phyloP scores from a whole-genome alignment of 2,329 filamentous ascomycete species.

The Sporothrix pallida region DNA sequence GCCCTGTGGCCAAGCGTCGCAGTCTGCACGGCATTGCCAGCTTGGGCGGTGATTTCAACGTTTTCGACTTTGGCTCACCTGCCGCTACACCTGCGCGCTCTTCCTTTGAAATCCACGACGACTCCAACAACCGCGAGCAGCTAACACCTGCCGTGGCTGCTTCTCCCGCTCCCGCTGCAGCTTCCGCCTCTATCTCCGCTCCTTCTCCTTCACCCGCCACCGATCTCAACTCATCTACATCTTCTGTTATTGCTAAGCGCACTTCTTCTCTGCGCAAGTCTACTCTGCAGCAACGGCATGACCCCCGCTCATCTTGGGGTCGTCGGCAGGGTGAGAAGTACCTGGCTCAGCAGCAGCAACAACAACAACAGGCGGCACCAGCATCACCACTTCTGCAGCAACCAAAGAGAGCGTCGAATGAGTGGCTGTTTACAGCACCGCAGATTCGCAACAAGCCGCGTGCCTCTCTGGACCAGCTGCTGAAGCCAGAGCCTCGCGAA shows the following conservation, averaged over 20 bases:
- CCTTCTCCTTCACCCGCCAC: slow-evolving; percentile 49
- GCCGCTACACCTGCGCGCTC: slow-evolving; percentile 47
- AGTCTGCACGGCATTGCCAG: slow-evolving; percentile 79
- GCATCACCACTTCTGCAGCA: slow-evolving; percentile 28
- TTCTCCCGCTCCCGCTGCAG: background rate
- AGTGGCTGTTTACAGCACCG: slow-evolving; percentile 55
- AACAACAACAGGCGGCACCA: slow-evolving; percentile 29
- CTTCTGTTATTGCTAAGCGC: slow-evolving; percentile 60
- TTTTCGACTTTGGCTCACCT: slow-evolving; percentile 65
- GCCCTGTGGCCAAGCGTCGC: slow-evolving; percentile 87
- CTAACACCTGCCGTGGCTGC: slow-evolving; percentile 51
- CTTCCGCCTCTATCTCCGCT: slow-evolving; percentile 38
- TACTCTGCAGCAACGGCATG: slow-evolving; percentile 82
- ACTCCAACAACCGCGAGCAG: slow-evolving; percentile 55
- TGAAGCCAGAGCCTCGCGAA: slow-evolving; percentile 68
- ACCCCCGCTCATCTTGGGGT: slow-evolving; percentile 69
- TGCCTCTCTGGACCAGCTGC: slow-evolving; percentile 78
- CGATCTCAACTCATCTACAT: slow-evolving; percentile 37
- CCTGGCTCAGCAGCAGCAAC: slow-evolving; percentile 59
- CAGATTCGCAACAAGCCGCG: slow-evolving; percentile 68
- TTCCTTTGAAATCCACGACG: slow-evolving; percentile 56
- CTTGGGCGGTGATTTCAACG: slow-evolving; percentile 68
- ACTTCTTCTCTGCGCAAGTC: slow-evolving; percentile 82
- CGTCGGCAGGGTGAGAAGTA: slow-evolving; percentile 64
- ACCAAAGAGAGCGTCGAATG: slow-evolving; percentile 31